phyloP scores from a whole-genome alignment of 116 monocot genomes.

The Thalassia testudinum region DNA sequence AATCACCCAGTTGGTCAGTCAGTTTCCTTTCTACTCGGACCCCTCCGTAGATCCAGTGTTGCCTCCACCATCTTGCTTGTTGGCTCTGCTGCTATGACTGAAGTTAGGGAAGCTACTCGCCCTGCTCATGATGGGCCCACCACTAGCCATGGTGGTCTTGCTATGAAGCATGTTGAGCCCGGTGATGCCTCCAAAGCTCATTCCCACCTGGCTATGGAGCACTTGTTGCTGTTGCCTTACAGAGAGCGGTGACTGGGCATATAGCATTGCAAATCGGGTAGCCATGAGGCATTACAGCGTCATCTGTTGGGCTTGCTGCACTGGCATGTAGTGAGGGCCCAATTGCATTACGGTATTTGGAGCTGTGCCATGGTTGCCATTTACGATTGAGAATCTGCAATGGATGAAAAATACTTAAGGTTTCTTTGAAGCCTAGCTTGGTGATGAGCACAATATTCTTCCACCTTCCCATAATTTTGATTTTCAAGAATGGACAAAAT shows the following conservation, averaged over 20 bases:
- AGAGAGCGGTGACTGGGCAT: slow-evolving; percentile 58
- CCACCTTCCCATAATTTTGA: slow-evolving; percentile 54
- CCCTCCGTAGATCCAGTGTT: slow-evolving; percentile 15
- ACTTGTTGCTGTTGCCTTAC: slow-evolving; percentile 30
- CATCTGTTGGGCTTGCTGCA: slow-evolving; percentile 47
- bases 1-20: background rate
- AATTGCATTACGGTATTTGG: slow-evolving; percentile 39
- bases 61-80: slow-evolving; percentile 28
- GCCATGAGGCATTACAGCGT: slow-evolving; percentile 46
- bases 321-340: slow-evolving; percentile 37
- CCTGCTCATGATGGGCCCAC: slow-evolving; percentile 7
- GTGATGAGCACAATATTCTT: too few relatives aligned
- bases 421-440: too few relatives aligned
- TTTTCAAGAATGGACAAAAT: slow-evolving; percentile 74
- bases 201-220: slow-evolving; percentile 40
- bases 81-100: slow-evolving; percentile 13
- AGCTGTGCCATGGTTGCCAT: slow-evolving; percentile 14
- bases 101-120: slow-evolving; percentile 40
- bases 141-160: slow-evolving; percentile 21
- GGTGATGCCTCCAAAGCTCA: slow-evolving; percentile 33
- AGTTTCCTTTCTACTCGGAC: slow-evolving; percentile 52
- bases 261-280: slow-evolving; percentile 50
- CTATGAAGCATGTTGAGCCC: slow-evolving; percentile 53
- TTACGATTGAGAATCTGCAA: too few relatives aligned
- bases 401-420: too few relatives aligned